phyloP scores from a whole-genome alignment of 257 asterid species.

The Ophiorrhiza pumila region DNA sequence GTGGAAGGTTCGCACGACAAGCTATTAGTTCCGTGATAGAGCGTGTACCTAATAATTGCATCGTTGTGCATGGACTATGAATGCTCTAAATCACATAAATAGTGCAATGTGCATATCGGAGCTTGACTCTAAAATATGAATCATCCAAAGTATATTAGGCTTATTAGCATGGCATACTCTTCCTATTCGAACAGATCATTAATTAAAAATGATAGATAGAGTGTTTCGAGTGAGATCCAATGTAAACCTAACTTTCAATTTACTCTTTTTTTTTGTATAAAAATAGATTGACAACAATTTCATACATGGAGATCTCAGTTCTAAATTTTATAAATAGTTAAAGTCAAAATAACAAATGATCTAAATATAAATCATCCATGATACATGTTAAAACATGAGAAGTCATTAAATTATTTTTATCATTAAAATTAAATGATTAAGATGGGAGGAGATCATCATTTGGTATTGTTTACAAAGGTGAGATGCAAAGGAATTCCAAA shows the following conservation, averaged over 20 bases:
- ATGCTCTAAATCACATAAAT: background rate
- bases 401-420: too few relatives aligned
- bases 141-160: background rate
- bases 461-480: constrained; percentile 60
- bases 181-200: background rate
- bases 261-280: too few relatives aligned
- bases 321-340: too few relatives aligned
- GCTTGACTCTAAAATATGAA: background rate
- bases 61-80: background rate
- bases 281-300: too few relatives aligned
- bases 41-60: background rate
- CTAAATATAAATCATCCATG: too few relatives aligned
- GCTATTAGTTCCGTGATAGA: constrained; percentile 5
- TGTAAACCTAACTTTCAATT: too few relatives aligned
- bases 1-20: background rate
- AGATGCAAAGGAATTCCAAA: background rate
- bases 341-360: too few relatives aligned
- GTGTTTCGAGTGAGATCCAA: background rate
- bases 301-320: too few relatives aligned
- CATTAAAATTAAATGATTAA: too few relatives aligned
- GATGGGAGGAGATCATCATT: constrained; percentile 67
- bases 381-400: too few relatives aligned
- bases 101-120: background rate
- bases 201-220: background rate
- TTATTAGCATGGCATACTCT: background rate